Conservation (phyloP, 202 grass and related monocot genomes). For the Digitaria exilis region DNA sequence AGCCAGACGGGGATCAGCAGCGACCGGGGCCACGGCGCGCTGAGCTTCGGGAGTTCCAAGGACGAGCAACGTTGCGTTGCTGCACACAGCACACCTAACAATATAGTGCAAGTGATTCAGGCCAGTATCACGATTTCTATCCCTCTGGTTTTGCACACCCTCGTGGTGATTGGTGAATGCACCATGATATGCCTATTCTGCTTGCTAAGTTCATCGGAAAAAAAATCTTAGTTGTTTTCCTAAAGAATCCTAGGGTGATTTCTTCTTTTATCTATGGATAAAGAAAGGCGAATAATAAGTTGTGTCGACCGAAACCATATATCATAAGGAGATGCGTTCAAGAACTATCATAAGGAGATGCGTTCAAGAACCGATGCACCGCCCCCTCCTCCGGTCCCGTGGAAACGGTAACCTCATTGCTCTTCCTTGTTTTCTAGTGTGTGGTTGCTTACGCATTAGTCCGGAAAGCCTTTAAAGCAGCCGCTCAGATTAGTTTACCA, state of each 20-base stretch:
- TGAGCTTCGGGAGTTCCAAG: background rate
- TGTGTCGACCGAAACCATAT: background rate
- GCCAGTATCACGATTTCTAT: background rate
- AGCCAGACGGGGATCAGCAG: background rate
- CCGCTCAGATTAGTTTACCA: too few relatives aligned
- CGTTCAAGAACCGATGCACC: too few relatives aligned
- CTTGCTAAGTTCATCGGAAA: background rate
- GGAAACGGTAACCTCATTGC: background rate
- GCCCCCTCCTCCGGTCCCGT: background rate
- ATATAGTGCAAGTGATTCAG: background rate
- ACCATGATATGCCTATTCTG: background rate
- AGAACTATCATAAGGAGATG: too few relatives aligned
- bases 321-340: too few relatives aligned
- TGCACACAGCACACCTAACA: background rate
- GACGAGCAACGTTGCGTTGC: background rate
- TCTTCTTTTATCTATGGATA: background rate
- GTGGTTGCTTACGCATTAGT: too few relatives aligned
- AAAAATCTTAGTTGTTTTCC: background rate
- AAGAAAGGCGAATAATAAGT: background rate
- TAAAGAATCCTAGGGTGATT: background rate
- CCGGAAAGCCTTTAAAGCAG: too few relatives aligned
- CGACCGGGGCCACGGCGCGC: background rate
- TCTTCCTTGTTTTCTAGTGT: too few relatives aligned
- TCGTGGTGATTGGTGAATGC: background rate
- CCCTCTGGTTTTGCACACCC: background rate